These are phyloP conservation scores for Solanum infundibuliforme DNA, from an alignment of 257 asterid species.

Conservation along the genomic window DNA sequence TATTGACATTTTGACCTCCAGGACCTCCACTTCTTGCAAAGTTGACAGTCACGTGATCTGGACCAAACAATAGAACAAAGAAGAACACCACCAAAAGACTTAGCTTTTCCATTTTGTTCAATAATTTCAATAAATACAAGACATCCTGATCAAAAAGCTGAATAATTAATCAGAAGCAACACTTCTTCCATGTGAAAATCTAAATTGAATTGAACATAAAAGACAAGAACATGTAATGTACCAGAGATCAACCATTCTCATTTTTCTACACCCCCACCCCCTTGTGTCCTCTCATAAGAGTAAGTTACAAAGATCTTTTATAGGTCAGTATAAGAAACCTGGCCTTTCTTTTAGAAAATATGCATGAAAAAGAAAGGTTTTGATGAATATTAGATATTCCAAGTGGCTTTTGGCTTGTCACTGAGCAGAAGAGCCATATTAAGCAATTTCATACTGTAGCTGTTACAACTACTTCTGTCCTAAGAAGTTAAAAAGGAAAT, in stretches of 20 bases:
- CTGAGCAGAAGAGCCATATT: background rate
- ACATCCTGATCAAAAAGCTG: background rate
- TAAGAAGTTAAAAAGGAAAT: background rate
- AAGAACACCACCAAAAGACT: background rate
- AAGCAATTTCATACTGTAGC: background rate
- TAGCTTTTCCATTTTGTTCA: background rate
- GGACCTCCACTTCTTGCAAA: slow-evolving; percentile 94
- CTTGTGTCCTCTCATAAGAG: background rate
- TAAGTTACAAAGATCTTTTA: background rate
- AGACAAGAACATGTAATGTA: background rate
- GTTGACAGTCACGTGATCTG: slow-evolving; percentile 72
- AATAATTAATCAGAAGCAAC: background rate
- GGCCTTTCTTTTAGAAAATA: background rate
- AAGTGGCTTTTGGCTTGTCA: background rate
- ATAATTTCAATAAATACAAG: background rate
- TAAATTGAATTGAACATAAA: background rate
- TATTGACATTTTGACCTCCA: slow-evolving; percentile 90
- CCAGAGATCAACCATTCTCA: background rate
- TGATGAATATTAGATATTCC: background rate
- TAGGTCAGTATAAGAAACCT: background rate
- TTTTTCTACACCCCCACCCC: background rate
- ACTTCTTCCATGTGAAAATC: background rate
- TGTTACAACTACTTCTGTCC: background rate
- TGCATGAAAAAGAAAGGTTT: background rate
- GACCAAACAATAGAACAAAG: background rate